Percentiles rank a stretch among this genome's conserved stretches.
phyloP scores from a whole-genome alignment of 225 moss, liverwort and hornwort genomes.

The Asterella californica region DNA sequence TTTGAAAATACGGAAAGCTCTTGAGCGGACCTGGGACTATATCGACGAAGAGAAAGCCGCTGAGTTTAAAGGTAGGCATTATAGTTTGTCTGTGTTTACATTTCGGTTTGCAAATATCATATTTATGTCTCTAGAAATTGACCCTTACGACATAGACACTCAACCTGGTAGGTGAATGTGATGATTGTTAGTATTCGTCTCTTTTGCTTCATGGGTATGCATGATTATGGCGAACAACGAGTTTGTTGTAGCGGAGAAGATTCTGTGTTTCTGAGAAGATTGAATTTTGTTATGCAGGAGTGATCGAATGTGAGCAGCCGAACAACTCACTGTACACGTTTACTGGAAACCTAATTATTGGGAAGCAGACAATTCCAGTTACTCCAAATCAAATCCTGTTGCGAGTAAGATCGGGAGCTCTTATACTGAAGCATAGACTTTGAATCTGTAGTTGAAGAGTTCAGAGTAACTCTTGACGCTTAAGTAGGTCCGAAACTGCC shows the following conservation, averaged over 20 bases:
- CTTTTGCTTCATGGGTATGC: background rate
- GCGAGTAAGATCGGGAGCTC: slow-evolving; percentile 45
- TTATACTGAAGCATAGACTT: too few relatives aligned
- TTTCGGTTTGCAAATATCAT: slow-evolving; percentile 9
- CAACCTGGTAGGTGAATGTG: background rate
- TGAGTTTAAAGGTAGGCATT: slow-evolving; percentile 61
- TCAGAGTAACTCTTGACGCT: background rate
- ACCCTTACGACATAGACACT: too few relatives aligned
- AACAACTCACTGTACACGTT: slow-evolving; percentile 95
- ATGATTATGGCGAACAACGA: too few relatives aligned
- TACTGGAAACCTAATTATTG: slow-evolving; percentile 74
- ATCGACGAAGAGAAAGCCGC: slow-evolving; percentile 76
- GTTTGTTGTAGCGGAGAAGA: background rate
- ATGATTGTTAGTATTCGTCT: background rate
- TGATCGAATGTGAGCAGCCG: slow-evolving; percentile 80
- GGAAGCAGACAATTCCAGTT: slow-evolving; percentile 80
- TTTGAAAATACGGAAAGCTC: slow-evolving; percentile 90
- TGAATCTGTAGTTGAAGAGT: background rate
- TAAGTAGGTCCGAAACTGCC: background rate
- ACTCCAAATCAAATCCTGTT: slow-evolving; percentile 91
- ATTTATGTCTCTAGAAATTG: background rate
- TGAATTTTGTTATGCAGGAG: slow-evolving; percentile 40
- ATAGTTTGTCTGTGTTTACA: too few relatives aligned
- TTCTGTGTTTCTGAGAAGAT: background rate
- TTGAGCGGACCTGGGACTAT: slow-evolving; percentile 91